These are phyloP conservation scores for Mortierella sp. DNA, from an alignment of 371 early-diverging fungal genomes.

Conservation along the genomic window DNA sequence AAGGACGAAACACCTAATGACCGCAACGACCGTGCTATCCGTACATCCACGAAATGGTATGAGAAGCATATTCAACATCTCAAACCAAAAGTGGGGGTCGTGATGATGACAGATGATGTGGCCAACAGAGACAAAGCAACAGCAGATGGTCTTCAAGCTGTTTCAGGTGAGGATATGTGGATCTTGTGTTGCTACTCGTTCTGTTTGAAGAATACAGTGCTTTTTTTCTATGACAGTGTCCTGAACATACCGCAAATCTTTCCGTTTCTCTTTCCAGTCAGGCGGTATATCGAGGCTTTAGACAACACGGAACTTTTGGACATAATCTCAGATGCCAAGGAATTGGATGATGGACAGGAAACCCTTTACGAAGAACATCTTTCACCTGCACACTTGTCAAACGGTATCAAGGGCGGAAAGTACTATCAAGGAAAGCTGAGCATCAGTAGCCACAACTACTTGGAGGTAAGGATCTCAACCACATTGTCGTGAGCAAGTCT, in stretches of 20 bases:
- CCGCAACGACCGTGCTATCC: slow-evolving; percentile 94
- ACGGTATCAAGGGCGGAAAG: slow-evolving; percentile 85
- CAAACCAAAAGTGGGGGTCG: slow-evolving; percentile 57
- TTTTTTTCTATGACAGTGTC: too few species aligned
- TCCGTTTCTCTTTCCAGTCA: slow-evolving; percentile 40
- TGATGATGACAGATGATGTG: slow-evolving; percentile 90
- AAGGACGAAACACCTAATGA: slow-evolving; percentile 92
- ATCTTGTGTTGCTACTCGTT: too few species aligned
- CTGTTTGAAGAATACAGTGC: not conserved
- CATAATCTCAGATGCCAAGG: slow-evolving; percentile 76
- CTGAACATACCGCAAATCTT: too few species aligned
- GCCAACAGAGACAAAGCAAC: slow-evolving; percentile 83
- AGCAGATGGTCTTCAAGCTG: slow-evolving; percentile 69
- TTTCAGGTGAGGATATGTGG: slow-evolving; percentile 57
- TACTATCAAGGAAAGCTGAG: slow-evolving; percentile 85
- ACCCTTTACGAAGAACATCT: slow-evolving; percentile 77
- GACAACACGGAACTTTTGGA: slow-evolving; percentile 87
- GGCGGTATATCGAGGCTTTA: slow-evolving; percentile 58
- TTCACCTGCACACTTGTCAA: slow-evolving; percentile 76
- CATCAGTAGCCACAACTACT: slow-evolving; percentile 86
- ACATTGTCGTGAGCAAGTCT: too few species aligned
- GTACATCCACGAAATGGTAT: slow-evolving; percentile 88
- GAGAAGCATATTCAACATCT: slow-evolving; percentile 68
- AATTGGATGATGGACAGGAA: slow-evolving; percentile 56
- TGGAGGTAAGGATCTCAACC: slow-evolving; percentile 65